phyloP scores from a whole-genome alignment of 495 filamentous ascomycete genomes.

The Xylaria flabelliformis region DNA sequence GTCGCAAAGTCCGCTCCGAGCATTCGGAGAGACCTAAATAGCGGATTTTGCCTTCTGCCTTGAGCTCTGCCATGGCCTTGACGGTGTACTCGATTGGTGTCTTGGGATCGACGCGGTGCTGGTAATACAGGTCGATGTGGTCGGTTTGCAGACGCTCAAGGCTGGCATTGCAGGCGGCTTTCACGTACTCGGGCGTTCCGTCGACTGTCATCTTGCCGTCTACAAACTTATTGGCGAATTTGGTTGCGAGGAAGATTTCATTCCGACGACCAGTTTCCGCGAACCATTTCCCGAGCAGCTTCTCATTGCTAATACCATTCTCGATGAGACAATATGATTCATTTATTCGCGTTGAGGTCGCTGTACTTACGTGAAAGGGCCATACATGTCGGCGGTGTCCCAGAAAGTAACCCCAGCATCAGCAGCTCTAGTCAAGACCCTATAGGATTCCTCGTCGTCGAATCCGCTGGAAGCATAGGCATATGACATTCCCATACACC shows the following conservation, averaged over 20 bases:
- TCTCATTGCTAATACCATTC: slow-evolving; percentile 43
- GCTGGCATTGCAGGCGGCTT: slow-evolving; percentile 49
- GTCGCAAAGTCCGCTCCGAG: slow-evolving; percentile 58
- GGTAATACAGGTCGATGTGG: slow-evolving; percentile 66
- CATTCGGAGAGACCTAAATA: slow-evolving; percentile 63
- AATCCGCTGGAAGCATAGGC: slow-evolving; percentile 37
- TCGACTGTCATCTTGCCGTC: slow-evolving; percentile 29
- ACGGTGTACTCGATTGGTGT: slow-evolving; percentile 69
- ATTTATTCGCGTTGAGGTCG: not conserved
- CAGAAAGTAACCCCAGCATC: slow-evolving; percentile 46
- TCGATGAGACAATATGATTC: slow-evolving; percentile 32
- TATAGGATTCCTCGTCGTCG: slow-evolving; percentile 46
- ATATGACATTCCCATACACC: slow-evolving; percentile 50
- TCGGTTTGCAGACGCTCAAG: slow-evolving; percentile 56
- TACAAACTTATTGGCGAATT: slow-evolving; percentile 42
- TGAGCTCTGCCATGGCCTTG: slow-evolving; percentile 51
- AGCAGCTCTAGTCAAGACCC: slow-evolving; percentile 44
- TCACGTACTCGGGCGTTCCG: slow-evolving; percentile 41
- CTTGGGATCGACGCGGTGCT: slow-evolving; percentile 56
- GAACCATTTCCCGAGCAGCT: slow-evolving; percentile 56
- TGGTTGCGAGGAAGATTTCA: slow-evolving; percentile 61
- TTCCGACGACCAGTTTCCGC: slow-evolving; percentile 44
- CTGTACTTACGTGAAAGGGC: slow-evolving; percentile 37
- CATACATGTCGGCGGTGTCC: slow-evolving; percentile 47
- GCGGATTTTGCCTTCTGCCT: slow-evolving; percentile 60